Base-by-base conservation (phyloP, 352 stramenopile species). In the Plasmopara viticola region DNA sequence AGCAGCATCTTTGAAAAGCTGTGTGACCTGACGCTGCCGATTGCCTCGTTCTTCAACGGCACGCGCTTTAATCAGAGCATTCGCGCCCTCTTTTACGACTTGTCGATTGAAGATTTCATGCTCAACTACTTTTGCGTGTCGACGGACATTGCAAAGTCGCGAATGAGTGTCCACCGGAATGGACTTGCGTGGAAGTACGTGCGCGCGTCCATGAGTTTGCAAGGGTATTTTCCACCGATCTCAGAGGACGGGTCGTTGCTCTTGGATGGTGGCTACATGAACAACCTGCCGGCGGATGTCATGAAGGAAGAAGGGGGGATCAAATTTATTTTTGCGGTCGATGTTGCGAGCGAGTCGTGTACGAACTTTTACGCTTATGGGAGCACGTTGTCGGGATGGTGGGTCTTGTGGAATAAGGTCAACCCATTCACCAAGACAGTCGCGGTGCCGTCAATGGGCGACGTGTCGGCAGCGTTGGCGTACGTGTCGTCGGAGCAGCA, bases 81-180 rank as follows among this genome's bases (percentile, higher is more conserved):
- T 30, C 75, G 70, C 7, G 63, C 70, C 1, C 66, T 86, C 35
- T 91, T 94, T 47, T 83, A 75, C 38, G 80, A 90, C 48, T 63
- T 92, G 9, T 74, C 67, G 4, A 93, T 94, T 31, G 82, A 94
- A 62, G 90, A 97, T 58, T 62, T 96, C 41, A 88, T 95, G 79
- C 68, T 97, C 4, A 94, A 93, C 34, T 97, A 93, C 64, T 96
- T 96, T 45, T 96, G 88, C 58, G 80, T 97, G 25, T 87, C 85
- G 7, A 97, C 90, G 7, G 90, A 97, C 58, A 91, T 97, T 47
- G 88, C 87, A 17, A 91, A 93, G 59, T 89, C 77, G 9, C 68
- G 77, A 30, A 90, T 92, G 77, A 88, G 78, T 39, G 77, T 96
- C 6, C 87, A 96, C 42, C 77, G 79, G 6, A 92, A 84, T 34